Conservation (phyloP, 2,329 filamentous ascomycete genomes). For the Basipetospora sp. region DNA sequence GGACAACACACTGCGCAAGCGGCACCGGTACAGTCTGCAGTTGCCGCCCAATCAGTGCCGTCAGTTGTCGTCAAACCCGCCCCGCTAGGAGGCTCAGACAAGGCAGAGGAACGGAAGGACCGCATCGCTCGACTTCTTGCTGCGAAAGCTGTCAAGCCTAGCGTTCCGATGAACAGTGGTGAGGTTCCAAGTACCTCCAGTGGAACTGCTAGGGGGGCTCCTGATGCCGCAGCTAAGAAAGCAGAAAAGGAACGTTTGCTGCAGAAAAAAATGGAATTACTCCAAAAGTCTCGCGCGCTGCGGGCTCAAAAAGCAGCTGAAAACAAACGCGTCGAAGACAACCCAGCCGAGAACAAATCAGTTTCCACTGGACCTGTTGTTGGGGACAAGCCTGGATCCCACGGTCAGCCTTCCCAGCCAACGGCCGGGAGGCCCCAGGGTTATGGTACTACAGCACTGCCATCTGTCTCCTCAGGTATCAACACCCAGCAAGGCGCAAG, state of each 20-base stretch:
- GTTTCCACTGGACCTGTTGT: no score
- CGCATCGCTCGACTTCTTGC: constrained; percentile 63
- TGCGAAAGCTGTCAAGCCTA: constrained; percentile 47
- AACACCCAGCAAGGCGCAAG: background rate
- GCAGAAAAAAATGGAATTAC: constrained; percentile 62
- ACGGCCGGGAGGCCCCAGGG: no score
- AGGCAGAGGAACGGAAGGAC: constrained; percentile 54
- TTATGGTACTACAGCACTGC: no score
- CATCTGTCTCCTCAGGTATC: no score
- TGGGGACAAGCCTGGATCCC: no score
- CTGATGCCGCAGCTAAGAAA: constrained; percentile 15
- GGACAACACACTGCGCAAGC: background rate
- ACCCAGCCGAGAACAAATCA: no score
- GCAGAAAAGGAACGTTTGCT: constrained; percentile 59
- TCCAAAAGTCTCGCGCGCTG: constrained; percentile 44
- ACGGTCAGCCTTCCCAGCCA: no score
- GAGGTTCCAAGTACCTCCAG: background rate
- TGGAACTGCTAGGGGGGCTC: constrained; percentile 2
- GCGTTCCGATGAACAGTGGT: constrained; percentile 6
- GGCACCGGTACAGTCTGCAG: background rate
- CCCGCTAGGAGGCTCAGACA: constrained; percentile 9
- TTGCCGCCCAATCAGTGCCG: background rate
- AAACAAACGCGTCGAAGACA: constrained; percentile 3
- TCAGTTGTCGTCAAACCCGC: background rate
- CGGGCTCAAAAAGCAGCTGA: constrained; percentile 22